Conservation (phyloP, 495 filamentous ascomycete genomes). For the Chaetomium cochliodes region DNA sequence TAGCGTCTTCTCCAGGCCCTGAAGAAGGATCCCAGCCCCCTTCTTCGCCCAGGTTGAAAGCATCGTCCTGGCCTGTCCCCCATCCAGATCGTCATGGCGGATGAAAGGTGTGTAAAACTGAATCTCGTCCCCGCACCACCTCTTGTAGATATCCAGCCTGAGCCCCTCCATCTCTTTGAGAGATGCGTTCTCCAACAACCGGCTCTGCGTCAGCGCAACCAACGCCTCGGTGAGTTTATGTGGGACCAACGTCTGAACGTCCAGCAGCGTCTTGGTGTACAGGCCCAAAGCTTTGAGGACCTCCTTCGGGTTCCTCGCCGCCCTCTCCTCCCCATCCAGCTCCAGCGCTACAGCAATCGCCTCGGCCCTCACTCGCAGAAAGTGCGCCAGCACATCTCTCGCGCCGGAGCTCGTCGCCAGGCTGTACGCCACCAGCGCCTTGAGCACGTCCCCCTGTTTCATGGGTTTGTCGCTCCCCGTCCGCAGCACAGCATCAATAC, state of each 20-base stretch:
- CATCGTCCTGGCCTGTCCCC: conserved; percentile 59
- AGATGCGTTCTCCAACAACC: conserved; percentile 67
- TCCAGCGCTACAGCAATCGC: conserved; percentile 61
- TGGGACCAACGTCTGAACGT: conserved; percentile 73
- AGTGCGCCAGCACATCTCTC: conserved; percentile 76
- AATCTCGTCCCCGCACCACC: conserved; percentile 82
- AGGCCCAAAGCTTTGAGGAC: conserved; percentile 64
- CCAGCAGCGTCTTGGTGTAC: conserved; percentile 73
- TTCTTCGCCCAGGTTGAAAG: conserved; percentile 72
- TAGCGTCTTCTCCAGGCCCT: conserved; percentile 57
- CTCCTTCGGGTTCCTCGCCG: conserved; percentile 40
- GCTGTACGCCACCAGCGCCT: conserved; percentile 74
- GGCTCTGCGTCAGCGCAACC: conserved; percentile 62
- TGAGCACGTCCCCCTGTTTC: conserved; percentile 59
- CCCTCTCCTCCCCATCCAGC: conserved; percentile 36
- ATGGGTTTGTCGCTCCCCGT: conserved; percentile 33
- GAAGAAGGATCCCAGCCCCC: conserved; percentile 63
- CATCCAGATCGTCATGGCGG: conserved; percentile 74
- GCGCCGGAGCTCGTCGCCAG: conserved; percentile 79
- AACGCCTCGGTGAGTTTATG: conserved; percentile 69
- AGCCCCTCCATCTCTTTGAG: conserved; percentile 65
- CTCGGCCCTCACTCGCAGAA: conserved; percentile 69
- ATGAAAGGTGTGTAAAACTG: conserved; percentile 87
- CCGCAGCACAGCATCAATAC: conserved; percentile 66
- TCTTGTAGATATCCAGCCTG: conserved; percentile 74